phyloP scores from a whole-genome alignment of 306 rosid genomes.

The Trifolium repens region DNA sequence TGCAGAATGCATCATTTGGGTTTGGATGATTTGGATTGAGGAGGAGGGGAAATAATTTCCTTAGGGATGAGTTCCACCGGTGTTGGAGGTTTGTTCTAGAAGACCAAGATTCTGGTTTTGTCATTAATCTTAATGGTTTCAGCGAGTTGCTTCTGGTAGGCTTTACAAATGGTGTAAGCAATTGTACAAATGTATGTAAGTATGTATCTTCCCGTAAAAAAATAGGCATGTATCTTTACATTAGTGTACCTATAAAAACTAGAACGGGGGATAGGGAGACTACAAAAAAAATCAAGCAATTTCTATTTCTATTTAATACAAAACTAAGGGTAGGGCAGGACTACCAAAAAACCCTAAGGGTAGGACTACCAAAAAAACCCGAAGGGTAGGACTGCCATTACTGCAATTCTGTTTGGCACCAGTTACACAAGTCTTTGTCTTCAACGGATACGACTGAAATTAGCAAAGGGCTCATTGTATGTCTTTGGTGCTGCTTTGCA shows the following conservation, averaged over 20 bases:
- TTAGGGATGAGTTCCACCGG: no score
- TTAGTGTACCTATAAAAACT: neutral
- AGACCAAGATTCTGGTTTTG: no score
- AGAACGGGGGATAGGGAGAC: no score
- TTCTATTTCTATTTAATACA: neutral
- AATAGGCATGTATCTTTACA: neutral
- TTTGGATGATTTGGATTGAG: no score
- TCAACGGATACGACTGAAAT: conserved; percentile 51
- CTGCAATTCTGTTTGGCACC: neutral
- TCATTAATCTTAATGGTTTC: no score
- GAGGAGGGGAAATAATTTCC: no score
- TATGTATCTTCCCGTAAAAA: neutral
- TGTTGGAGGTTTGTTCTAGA: no score
- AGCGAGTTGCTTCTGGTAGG: no score
- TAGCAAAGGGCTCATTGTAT: conserved; percentile 47
- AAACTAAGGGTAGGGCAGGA: neutral
- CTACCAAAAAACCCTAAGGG: neutral
- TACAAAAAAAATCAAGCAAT: neutral
- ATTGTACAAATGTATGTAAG: no score
- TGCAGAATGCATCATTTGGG: no score
- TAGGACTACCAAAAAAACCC: neutral
- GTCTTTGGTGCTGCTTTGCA: conserved; percentile 45
- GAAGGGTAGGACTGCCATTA: neutral
- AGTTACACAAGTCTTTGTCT: neutral
- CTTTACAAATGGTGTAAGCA: no score